Conservation (phyloP, 495 filamentous ascomycete species). For the Lophiotrema nucula region DNA sequence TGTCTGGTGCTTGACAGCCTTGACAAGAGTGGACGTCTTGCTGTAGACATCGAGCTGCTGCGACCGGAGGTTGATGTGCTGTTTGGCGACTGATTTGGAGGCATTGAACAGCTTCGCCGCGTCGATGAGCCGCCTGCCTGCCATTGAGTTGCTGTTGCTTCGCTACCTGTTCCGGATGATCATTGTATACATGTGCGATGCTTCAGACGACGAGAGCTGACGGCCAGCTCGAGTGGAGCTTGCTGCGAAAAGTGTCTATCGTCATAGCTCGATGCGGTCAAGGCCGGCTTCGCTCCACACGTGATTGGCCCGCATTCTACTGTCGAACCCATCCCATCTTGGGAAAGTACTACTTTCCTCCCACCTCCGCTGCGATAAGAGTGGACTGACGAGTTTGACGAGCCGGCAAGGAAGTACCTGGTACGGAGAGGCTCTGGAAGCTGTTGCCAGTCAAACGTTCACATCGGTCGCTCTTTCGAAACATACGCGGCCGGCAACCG, state of each 20-base stretch:
- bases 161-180: not conserved
- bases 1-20: conserved; percentile 62
- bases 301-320: conserved; percentile 18
- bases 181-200: not conserved
- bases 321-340: not conserved
- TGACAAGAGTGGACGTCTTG: conserved; percentile 71
- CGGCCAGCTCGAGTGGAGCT: not conserved
- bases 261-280: conserved; percentile 23
- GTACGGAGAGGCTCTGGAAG: too few species aligned
- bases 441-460: too few species aligned
- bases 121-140: conserved; percentile 72
- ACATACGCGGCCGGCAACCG: too few species aligned
- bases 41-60: conserved; percentile 77
- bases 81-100: conserved; percentile 70
- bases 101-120: conserved; percentile 75
- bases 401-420: too few species aligned
- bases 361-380: conserved; percentile 10
- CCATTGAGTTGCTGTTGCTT: conserved; percentile 48
- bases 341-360: too few species aligned
- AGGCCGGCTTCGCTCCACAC: conserved; percentile 1
- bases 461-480: too few species aligned
- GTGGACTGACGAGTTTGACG: not conserved
- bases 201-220: not conserved
- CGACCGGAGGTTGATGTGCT: conserved; percentile 74
- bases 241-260: conserved; percentile 3